These are phyloP conservation scores for Aspergillus sp. DNA, from an alignment of 2,329 filamentous ascomycete genomes.

Conservation along the genomic window DNA sequence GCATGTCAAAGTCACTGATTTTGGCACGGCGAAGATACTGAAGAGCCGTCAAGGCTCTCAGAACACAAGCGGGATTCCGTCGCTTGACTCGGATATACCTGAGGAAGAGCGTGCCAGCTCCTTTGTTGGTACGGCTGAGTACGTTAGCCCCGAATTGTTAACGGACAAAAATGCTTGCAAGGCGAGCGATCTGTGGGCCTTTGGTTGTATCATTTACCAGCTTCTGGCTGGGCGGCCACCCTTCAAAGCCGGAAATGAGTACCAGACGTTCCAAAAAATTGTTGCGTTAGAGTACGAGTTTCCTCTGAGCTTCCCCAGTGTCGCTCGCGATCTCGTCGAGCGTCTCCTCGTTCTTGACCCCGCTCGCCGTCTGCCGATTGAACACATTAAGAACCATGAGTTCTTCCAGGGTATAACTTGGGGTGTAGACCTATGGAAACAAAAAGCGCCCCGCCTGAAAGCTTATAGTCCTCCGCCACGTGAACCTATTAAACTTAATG, in stretches of 20 bases:
- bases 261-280: slow-evolving; percentile 97
- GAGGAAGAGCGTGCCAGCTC: slow-evolving; percentile 80
- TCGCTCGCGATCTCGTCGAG: slow-evolving; percentile 86
- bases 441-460: slow-evolving; percentile 83
- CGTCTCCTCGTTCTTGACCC: slow-evolving; percentile 88
- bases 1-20: slow-evolving; percentile 98
- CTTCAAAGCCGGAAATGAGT: slow-evolving; percentile 95
- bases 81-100: slow-evolving; percentile 52
- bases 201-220: slow-evolving; percentile 97
- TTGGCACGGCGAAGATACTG: slow-evolving; percentile 94
- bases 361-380: slow-evolving; percentile 77
- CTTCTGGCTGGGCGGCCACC: slow-evolving; percentile 92
- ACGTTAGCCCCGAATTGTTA: slow-evolving; percentile 95
- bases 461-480: slow-evolving; percentile 75
- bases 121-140: slow-evolving; percentile 96
- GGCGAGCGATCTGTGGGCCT: slow-evolving; percentile 96
- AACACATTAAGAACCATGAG: slow-evolving; percentile 94
- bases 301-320: slow-evolving; percentile 78
- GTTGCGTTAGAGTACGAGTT: slow-evolving; percentile 93
- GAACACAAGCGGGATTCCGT: slow-evolving; percentile 46
- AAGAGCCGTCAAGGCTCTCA: slow-evolving; percentile 53
- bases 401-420: slow-evolving; percentile 89
- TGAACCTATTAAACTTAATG: slow-evolving; percentile 76
- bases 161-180: slow-evolving; percentile 97
- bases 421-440: slow-evolving; percentile 82